Evolutionary conservation across 2,329 filamentous ascomycete species (phyloP), one percentile per base, ranked within the genome.

Genomic region (Aspergillus proliferans): DNA sequence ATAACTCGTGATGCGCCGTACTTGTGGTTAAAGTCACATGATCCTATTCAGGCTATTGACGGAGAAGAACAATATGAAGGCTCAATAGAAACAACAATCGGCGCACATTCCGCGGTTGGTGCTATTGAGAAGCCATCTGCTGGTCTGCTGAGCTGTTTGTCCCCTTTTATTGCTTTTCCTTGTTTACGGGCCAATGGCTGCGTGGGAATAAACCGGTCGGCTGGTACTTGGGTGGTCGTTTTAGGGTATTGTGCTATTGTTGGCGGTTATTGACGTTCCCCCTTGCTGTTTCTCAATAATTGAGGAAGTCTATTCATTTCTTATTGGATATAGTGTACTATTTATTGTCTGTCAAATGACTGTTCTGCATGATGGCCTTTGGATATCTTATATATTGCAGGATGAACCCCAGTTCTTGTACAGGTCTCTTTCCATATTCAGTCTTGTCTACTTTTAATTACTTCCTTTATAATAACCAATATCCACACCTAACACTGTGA

Each of bases 1-100:
- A 18, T 18, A 12, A 40, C 10, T 40, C 38, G 18, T 40, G 10
- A 22, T 40, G 6, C 18, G 4, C 8, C 14, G 3, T 14, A 15
- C 15, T 9, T 38, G 15, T 39, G 21, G 24, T n/a, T 8, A 19
- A 12, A 12, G 10, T 34, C 56, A 59, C 51, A 53, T 59, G 53
- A 60, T 24, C 6, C 19, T 47, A 53, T 52, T 52, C 50, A 45
- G 43, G 45, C 51, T 53, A 56, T 60, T 58, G 57, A 59, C 41
- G 41, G 26, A 10, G 2, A 12, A 57, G 55, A 58, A 58, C 55
- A 59, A 60, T 59, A 51, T 26, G 41, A 43, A 43, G 19, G 14
- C 22, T 43, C 34, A 40, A 38, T 46, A 39, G 21, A 9, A 21
- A 40, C 9, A 22, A 40, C 38, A 40, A 40, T 40, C 38, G 38